Evolutionary conservation across 176 grass and related monocot genomes (phyloP).

Genomic region (Triticum turgidum): DNA sequence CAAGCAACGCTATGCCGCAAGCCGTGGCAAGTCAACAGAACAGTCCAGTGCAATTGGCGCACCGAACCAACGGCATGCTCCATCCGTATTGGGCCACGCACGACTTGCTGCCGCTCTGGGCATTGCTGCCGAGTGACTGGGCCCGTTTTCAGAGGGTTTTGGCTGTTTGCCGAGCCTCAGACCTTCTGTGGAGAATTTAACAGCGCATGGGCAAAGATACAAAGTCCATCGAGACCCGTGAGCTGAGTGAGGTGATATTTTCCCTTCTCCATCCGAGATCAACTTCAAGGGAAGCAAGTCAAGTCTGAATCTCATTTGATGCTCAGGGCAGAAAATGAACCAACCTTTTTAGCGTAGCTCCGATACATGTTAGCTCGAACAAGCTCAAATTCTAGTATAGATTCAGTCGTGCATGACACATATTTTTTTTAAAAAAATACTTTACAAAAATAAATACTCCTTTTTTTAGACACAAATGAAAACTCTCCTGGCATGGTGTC

Average conservation of each 20-base stretch:
- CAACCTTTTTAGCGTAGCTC: no score
- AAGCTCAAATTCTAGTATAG: no score
- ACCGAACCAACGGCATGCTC: not conserved
- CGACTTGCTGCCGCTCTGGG: not conserved
- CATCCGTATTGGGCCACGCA: not conserved
- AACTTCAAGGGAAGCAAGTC: no score
- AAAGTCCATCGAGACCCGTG: not conserved
- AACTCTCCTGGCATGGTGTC: no score
- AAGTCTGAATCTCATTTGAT: no score
- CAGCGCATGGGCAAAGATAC: not conserved
- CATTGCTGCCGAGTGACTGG: not conserved
- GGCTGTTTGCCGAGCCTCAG: not conserved
- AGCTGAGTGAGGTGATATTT: not conserved
- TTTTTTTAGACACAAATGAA: no score
- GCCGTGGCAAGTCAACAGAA: conserved; percentile 13
- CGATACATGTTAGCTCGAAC: no score
- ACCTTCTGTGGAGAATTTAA: not conserved
- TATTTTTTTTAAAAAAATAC: no score
- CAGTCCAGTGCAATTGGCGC: not conserved
- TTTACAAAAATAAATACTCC: no score
- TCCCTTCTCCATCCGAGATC: no score
- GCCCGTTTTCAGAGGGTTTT: conserved; percentile 15
- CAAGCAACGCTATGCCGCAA: not conserved
- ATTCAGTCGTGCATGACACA: no score
- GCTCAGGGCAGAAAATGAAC: no score